Conservation (phyloP, 768 basidiomycete genomes). For the Wakefieldia striispora region DNA sequence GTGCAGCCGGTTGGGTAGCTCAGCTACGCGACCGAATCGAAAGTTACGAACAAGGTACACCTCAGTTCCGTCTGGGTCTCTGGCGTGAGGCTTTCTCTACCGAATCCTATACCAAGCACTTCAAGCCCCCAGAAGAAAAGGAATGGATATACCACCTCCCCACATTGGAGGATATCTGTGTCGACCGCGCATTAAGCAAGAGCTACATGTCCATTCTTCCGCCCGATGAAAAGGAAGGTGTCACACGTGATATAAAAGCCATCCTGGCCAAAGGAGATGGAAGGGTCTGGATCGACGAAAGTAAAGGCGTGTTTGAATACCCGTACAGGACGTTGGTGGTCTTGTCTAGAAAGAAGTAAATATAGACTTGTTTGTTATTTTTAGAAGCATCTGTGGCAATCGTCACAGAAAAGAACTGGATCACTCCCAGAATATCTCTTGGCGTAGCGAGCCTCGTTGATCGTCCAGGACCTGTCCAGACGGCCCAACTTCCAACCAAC, state of each 20-base stretch:
- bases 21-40: slow-evolving; percentile 70
- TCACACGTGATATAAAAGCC: slow-evolving; percentile 48
- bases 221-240: slow-evolving; percentile 52
- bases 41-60: slow-evolving; percentile 64
- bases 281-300: slow-evolving; percentile 73
- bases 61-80: slow-evolving; percentile 75
- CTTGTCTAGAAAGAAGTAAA: slow-evolving; percentile 43
- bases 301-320: slow-evolving; percentile 72
- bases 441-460: too few relatives aligned
- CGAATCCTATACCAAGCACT: slow-evolving; percentile 54
- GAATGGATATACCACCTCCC: slow-evolving; percentile 51
- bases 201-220: slow-evolving; percentile 75
- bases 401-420: too few relatives aligned
- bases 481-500: too few relatives aligned
- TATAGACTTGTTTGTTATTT: neutral
- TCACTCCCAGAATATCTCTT: too few relatives aligned
- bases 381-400: neutral
- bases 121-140: slow-evolving; percentile 58
- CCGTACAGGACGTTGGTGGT: slow-evolving; percentile 72
- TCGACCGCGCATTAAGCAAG: slow-evolving; percentile 76
- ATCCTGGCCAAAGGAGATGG: slow-evolving; percentile 61
- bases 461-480: too few relatives aligned
- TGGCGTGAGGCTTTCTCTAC: slow-evolving; percentile 76
- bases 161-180: slow-evolving; percentile 51
- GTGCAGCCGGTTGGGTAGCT: slow-evolving; percentile 69